A percentile compares a stretch with the other conserved stretches of the same genome.
Evolutionary conservation across 352 stramenopile species (phyloP).

Genomic region (Globisporangium barbulae): DNA sequence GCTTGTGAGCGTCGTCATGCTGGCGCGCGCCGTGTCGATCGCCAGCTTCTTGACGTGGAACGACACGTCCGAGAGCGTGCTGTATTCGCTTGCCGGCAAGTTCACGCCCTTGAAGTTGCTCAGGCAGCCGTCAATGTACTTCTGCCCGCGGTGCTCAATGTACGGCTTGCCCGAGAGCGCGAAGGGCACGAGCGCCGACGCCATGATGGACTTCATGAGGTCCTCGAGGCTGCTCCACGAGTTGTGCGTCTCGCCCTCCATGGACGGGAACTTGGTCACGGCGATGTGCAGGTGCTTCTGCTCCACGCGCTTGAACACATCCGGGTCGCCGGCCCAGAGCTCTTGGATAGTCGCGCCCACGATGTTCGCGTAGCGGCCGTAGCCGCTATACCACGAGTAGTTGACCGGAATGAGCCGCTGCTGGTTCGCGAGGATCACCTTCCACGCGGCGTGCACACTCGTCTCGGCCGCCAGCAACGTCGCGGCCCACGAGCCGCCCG

Average conservation of each 20-base stretch:
- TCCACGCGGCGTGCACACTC: conserved; percentile 34
- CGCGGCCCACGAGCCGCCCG: conserved; percentile 37
- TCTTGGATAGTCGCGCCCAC: conserved; percentile 47
- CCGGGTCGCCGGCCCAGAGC: conserved; percentile 49
- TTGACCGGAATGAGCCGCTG: conserved; percentile 31
- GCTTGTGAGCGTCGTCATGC: conserved; percentile 31
- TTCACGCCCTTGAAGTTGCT: conserved; percentile 74
- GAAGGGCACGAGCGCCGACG: conserved; percentile 65
- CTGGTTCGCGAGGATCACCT: conserved; percentile 53
- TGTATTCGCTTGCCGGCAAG: conserved; percentile 43
- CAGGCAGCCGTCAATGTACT: conserved; percentile 70
- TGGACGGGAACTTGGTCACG: conserved; percentile 60
- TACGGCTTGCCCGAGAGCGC: conserved; percentile 58
- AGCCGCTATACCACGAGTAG: conserved; percentile 61
- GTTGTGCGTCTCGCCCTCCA: conserved; percentile 49
- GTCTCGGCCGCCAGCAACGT: conserved; percentile 51
- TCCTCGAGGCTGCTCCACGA: conserved; percentile 55
- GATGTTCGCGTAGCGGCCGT: conserved; percentile 54
- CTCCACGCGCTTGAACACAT: conserved; percentile 44
- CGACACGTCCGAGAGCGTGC: conserved; percentile 49
- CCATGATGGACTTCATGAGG: conserved; percentile 61
- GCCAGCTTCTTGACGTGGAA: conserved; percentile 49
- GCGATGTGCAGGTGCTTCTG: conserved; percentile 46
- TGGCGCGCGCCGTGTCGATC: conserved; percentile 36
- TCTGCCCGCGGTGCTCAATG: conserved; percentile 55